A percentile compares a stretch with the other conserved stretches of the same genome.
Evolutionary conservation across 2,329 filamentous ascomycete genomes (phyloP).

Genomic region (Neonectria magnoliae): DNA sequence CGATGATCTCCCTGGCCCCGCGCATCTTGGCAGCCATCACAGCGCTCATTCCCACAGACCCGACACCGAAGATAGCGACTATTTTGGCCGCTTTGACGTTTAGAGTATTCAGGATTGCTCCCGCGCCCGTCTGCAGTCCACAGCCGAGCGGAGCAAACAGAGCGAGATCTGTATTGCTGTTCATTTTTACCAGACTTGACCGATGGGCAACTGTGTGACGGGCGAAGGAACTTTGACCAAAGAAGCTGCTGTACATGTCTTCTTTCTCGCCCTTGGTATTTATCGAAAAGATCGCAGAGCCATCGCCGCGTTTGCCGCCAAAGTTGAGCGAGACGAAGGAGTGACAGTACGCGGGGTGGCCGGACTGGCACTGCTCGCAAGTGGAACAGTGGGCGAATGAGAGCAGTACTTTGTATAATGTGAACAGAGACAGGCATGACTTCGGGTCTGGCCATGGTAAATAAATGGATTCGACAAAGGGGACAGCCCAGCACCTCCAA

Average conservation of each 20-base stretch:
- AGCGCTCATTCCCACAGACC: slow-evolving; percentile 19
- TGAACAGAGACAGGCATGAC: too few relatives aligned
- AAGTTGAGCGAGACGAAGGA: slow-evolving; percentile 20
- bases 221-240: slow-evolving; percentile 49
- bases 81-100: slow-evolving; percentile 38
- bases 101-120: slow-evolving; percentile 46
- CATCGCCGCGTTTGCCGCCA: slow-evolving; percentile 6
- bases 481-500: too few relatives aligned
- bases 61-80: slow-evolving; percentile 43
- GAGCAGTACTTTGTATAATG: not conserved
- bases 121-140: slow-evolving; percentile 49
- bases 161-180: slow-evolving; percentile 38
- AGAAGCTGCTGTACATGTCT: slow-evolving; percentile 40
- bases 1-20: slow-evolving; percentile 18
- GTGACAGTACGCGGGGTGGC: slow-evolving; percentile 20
- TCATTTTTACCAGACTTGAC: slow-evolving; percentile 44
- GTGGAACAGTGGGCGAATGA: slow-evolving; percentile 16
- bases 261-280: not conserved
- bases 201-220: slow-evolving; percentile 43
- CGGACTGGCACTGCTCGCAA: slow-evolving; percentile 16
- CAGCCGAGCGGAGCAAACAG: slow-evolving; percentile 48
- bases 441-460: too few relatives aligned
- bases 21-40: slow-evolving; percentile 21
- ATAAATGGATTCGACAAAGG: not conserved
- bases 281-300: not conserved